phyloP scores from a whole-genome alignment of 108 stramenopile genomes.

The Cyclotella baltica region DNA sequence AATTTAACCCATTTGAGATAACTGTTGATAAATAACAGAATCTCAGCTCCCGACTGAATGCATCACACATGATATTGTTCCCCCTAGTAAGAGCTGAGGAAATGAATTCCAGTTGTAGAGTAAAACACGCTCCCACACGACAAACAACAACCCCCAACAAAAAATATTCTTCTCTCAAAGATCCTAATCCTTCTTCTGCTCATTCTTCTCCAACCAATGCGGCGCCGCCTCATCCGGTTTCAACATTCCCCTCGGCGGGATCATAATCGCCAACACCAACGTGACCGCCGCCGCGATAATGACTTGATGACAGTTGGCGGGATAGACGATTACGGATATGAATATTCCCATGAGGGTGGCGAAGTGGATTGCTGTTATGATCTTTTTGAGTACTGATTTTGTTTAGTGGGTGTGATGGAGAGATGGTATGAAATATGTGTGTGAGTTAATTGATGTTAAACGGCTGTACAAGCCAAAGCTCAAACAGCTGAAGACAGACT shows the following conservation, averaged over 20 bases:
- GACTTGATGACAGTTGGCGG: not conserved
- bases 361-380: conserved; percentile 17
- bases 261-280: not conserved
- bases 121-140: no score
- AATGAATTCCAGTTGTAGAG: no score
- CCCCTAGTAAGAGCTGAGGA: no score
- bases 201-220: conserved; percentile 5
- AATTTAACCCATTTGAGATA: no score
- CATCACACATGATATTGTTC: no score
- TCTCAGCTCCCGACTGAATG: no score
- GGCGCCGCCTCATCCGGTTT: conserved; percentile 3
- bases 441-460: no score
- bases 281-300: not conserved
- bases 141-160: no score
- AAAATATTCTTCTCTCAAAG: not conserved
- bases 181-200: not conserved
- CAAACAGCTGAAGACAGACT: no score
- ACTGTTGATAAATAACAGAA: not conserved
- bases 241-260: conserved; percentile 8
- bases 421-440: no score
- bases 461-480: no score
- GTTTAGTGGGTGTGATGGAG: no score
- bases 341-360: not conserved
- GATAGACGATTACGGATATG: not conserved
- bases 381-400: not conserved